Conservation (phyloP, 2,329 filamentous ascomycete species). For the Neofusicoccum cordaticola region DNA sequence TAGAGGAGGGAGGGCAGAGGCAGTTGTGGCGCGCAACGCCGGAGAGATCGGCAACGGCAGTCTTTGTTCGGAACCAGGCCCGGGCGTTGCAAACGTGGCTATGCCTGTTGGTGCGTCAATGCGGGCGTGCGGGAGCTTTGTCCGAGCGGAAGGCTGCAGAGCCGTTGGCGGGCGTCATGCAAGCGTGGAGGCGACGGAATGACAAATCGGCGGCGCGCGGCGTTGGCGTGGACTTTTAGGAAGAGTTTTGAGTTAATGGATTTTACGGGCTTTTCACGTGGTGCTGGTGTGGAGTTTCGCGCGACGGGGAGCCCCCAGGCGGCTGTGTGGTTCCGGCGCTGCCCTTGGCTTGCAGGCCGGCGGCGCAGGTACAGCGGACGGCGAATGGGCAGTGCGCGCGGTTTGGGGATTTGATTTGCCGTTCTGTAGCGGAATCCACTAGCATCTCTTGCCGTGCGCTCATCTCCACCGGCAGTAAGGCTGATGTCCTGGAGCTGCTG, state of each 20-base stretch:
- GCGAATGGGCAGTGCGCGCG: not conserved
- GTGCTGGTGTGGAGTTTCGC: not conserved
- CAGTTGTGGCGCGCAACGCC: not conserved
- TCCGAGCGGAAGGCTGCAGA: conserved; percentile 13
- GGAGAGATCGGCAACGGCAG: conserved; percentile 10
- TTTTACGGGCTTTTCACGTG: not conserved
- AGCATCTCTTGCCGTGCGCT: not conserved
- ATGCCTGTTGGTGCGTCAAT: conserved; percentile 16
- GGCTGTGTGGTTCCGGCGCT: not conserved
- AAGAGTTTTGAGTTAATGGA: conserved; percentile 8
- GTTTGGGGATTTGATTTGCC: conserved; percentile 1
- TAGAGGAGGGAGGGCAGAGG: not conserved
- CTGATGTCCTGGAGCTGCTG: not conserved
- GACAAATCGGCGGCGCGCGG: not conserved
- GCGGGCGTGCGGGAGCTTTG: conserved; percentile 8
- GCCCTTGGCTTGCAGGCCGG: conserved; percentile 7
- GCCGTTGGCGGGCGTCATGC: conserved; percentile 11
- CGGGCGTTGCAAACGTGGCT: conserved; percentile 13
- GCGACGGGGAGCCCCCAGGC: not conserved
- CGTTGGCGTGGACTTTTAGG: not conserved
- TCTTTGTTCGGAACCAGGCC: conserved; percentile 11
- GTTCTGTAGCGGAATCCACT: not conserved
- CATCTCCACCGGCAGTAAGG: conserved; percentile 1
- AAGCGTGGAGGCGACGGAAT: not conserved
- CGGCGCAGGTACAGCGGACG: conserved; percentile 3